Evolutionary conservation across 352 stramenopile species (phyloP), one percentile per base, ranked within the genome.

Genomic region (Albugo candida): DNA sequence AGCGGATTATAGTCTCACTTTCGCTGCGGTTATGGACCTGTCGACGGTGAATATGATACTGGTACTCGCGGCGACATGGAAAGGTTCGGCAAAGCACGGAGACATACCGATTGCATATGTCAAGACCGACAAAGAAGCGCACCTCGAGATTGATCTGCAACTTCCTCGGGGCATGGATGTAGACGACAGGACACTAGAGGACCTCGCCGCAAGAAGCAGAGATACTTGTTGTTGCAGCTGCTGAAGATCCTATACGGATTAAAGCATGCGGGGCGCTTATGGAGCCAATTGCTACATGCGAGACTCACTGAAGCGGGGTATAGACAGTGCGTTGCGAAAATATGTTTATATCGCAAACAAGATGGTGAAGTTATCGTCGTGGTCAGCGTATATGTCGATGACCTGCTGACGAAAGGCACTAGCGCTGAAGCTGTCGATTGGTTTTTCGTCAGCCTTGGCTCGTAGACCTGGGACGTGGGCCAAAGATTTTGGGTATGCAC

Each of bases 161-260:
- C 38, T 39, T 20, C 49, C 49, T 6, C 13, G 36, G 6, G 47
- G 47, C 16, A 40, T 47, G 14, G n/a, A n/a, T n/a, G n/a, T n/a
- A n/a, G n/a, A n/a, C n/a, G n/a, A n/a, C n/a, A 41, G 16, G 42
- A 31, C n/a, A n/a, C 14, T 35, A 18, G 20, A 18, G 6, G n/a
- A 41, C 14, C 14, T 14, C 39, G 13, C 14, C 13, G n/a, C 34
- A 40, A 40, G 14, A n/a, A 40, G 20, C 47, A 27, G 5, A 6
- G 11, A 5, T 6, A 38, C 13, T 11, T 1, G 36, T 35, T 51
- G 14, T 34, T 51, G 13, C 10, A 41, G 16, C 43, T 50, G 10
- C 16, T 13, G 16, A 55, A 55, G 27, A 54, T 16, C n/a, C 35
- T 52, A 5, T 55, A 42, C 27, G 43, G 50, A 2, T 20, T 55